A percentile compares a stretch with the other conserved stretches of the same genome.
phyloP scores from a whole-genome alignment of 257 asterid species.

The Petunia axillaris region DNA sequence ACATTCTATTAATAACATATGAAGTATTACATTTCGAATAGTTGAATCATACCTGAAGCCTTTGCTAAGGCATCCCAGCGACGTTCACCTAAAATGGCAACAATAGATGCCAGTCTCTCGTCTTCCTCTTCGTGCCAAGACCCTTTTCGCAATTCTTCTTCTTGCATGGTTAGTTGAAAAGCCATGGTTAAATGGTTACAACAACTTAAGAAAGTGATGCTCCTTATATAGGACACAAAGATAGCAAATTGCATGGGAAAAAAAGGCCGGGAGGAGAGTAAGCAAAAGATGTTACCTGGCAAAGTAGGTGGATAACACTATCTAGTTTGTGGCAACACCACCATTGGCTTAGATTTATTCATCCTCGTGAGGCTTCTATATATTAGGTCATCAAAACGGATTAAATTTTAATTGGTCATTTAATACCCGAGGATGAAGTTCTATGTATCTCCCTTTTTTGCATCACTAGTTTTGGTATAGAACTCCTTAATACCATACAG shows the following conservation, averaged over 20 bases:
- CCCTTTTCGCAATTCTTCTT: slow-evolving; percentile 57
- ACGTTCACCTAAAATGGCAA: slow-evolving; percentile 57
- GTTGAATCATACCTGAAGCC: slow-evolving; percentile 55
- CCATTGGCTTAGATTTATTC: slow-evolving; percentile 32
- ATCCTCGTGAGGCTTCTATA: slow-evolving; percentile 18
- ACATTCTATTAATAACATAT: neutral
- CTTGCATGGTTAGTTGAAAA: slow-evolving; percentile 41
- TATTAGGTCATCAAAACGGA: slow-evolving; percentile 21
- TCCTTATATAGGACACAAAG: slow-evolving; percentile 35
- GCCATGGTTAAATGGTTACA: slow-evolving; percentile 8
- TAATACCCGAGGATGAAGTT: neutral
- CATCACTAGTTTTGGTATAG: slow-evolving; percentile 38
- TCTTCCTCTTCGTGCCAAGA: slow-evolving; percentile 81
- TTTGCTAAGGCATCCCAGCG: slow-evolving; percentile 81
- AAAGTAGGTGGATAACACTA: slow-evolving; percentile 38
- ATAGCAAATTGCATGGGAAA: slow-evolving; percentile 20
- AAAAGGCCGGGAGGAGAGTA: neutral
- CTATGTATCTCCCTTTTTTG: neutral
- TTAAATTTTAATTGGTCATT: slow-evolving; percentile 25
- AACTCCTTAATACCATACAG: neutral
- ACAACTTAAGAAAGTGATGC: neutral
- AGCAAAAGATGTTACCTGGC: slow-evolving; percentile 24
- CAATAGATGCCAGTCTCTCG: slow-evolving; percentile 50
- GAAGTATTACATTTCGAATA: neutral
- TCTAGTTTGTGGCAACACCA: slow-evolving; percentile 42